Evolutionary conservation across 495 filamentous ascomycete genomes (phyloP), one percentile per base, ranked within the genome.

Genomic region (Penicillium goetzii): DNA sequence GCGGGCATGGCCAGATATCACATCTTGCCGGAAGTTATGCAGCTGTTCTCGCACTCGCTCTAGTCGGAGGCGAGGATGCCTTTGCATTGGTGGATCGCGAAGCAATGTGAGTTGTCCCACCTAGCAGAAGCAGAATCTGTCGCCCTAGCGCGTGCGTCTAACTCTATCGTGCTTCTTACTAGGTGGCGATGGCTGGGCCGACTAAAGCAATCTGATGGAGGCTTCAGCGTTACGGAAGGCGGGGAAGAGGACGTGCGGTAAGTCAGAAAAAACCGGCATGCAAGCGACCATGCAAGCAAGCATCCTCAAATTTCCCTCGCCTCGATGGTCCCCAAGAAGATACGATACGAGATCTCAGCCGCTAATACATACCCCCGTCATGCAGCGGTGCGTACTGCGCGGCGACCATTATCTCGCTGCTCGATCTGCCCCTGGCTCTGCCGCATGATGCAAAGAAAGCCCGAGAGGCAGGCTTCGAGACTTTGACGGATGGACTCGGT

Each of bases 181-280:
- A 88, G 84, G 78, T 96, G 93, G 90, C 87, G 81, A 73, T 99
- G 91, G 90, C 81, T 99, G 14, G 90, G 91, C 61, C 76, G 76
- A 25, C 80, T 99, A 58, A 98, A 97, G 81, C 89, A 95, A 68
- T 74, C 80, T 8, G 87, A 92, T 72, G 96, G 95, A 38, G 91
- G 90, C 3, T 97, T 99, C 69, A 83, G 85, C 53, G 85, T 99
- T 68, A 86, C 85, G 55, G 77, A 88, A 33, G 89, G 89, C 52
- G 95, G 93, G 33, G 95, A 99, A 80, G 88, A 91, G 74, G 95
- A 99, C 76, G 90, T 97, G 59, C 88, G 93, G 87, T 90, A 86
- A 71, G 80, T 69, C 23, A 41, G 30, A 38, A 52, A 32, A 45
- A 47, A 30, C 50, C 12, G 15, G 50, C 15, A 19, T 53, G 50